Base-by-base conservation (phyloP, 2,329 filamentous ascomycete species). In the Endoconidiophora polonica region DNA sequence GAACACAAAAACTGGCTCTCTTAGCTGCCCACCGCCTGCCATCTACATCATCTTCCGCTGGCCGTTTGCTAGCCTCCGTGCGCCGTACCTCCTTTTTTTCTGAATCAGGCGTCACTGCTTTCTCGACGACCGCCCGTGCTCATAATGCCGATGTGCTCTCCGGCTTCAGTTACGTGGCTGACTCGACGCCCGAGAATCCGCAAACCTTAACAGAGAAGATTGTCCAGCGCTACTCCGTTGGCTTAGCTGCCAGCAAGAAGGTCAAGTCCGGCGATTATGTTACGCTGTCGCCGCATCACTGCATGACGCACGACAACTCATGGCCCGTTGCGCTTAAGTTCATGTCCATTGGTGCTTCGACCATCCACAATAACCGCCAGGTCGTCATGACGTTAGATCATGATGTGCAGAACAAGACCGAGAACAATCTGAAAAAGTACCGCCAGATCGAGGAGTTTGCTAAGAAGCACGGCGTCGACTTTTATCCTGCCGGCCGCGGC, bases 161-260 rank as follows among this genome's bases (percentile, higher is more conserved):
- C 18, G 41, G 40, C 5, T 52, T 49, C 20, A 42, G 45, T 36
- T 44, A 41, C 10, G 22, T 53, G 3, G 36, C 48, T 22, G 46
- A 44, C 22, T 38, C 42, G 22, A 46, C 38, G n/a, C 40, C 50
- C 37, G 48, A 52, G 16, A 49, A 50, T 2, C 75, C 84, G 0
- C 87, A 94, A 65, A 95, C 85, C 2, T 66, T 94, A 47, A 91
- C 85, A 2, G 88, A 95, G 63, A 94, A 94, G 70, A 94, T 95
- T 53, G 81, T 94, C 0, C 88, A 95, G 63, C 67, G 73, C 14
- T 81, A 94, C 63, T 74, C 86, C 0, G 72, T 87, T n/a, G 85
- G 80, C 7, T 73, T 94, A 1, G 66, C 83, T 1, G 63, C 76
- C 9, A 85, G 79, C 53, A 94, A 94, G 67, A 69, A 73, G 52